Conservation (phyloP, 352 stramenopile genomes). For the Globisporangium nunn region DNA sequence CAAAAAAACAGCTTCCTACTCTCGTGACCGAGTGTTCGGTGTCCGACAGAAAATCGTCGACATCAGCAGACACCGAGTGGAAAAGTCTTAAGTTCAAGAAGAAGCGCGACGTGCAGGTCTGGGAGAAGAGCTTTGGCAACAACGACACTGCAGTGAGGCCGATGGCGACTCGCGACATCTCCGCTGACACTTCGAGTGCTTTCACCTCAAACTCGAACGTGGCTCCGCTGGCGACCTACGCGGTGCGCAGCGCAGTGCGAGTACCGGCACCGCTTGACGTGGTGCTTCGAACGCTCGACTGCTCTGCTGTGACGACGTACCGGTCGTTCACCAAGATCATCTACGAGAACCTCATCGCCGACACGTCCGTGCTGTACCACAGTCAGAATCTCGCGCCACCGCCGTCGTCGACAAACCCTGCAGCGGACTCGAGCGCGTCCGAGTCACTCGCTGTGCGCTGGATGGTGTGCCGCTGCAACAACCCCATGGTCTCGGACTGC, state of each 20-base stretch:
- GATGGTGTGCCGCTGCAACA: conserved; percentile 56
- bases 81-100: conserved; percentile 31
- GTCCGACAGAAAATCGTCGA: not conserved
- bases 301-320: conserved; percentile 42
- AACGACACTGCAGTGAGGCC: not conserved
- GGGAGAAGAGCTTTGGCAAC: conserved; percentile 38
- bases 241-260: conserved; percentile 49
- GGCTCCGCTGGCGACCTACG: conserved; percentile 19
- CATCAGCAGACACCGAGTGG: conserved; percentile 13
- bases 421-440: not conserved
- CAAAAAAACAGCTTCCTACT: conserved; percentile 18
- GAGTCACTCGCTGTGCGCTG: conserved; percentile 65
- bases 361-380: conserved; percentile 74
- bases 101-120: conserved; percentile 22
- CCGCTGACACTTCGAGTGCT: not conserved
- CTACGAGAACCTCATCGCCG: conserved; percentile 58
- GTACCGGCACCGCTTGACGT: conserved; percentile 43
- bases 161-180: not conserved
- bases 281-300: conserved; percentile 58
- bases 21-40: conserved; percentile 29
- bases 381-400: conserved; percentile 16
- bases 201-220: not conserved
- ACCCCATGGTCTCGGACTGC: conserved; percentile 57
- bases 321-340: conserved; percentile 73
- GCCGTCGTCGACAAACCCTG: not conserved